These are phyloP conservation scores for Irpex sp. DNA, from an alignment of 1,284 basidiomycete genomes.

Conservation along the genomic window DNA sequence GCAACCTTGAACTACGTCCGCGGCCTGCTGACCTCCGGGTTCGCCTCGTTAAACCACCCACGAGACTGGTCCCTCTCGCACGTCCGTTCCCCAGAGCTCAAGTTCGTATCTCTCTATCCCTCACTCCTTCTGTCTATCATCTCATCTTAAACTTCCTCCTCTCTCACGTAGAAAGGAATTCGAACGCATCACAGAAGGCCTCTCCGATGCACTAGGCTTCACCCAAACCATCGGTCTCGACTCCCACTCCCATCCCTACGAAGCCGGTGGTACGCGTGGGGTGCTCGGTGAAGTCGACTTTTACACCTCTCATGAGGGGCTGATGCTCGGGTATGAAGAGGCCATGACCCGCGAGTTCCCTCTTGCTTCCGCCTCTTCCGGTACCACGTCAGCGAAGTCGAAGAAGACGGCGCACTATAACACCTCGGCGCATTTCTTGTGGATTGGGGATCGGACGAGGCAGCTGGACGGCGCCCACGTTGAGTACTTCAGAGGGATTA, in stretches of 20 bases:
- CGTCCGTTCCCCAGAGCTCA: constrained; percentile 77
- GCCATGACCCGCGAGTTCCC: constrained; percentile 75
- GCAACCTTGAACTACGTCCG: constrained; percentile 93
- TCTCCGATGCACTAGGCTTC: constrained; percentile 92
- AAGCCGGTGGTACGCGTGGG: constrained; percentile 62
- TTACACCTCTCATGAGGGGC: constrained; percentile 92
- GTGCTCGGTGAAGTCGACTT: constrained; percentile 90
- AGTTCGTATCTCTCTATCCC: constrained; percentile 33
- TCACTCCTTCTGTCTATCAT: neutral
- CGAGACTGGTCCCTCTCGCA: constrained; percentile 90
- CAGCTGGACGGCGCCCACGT: constrained; percentile 92
- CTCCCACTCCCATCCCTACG: constrained; percentile 48
- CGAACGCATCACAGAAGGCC: constrained; percentile 75
- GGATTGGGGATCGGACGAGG: constrained; percentile 97
- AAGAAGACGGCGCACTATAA: constrained; percentile 56
- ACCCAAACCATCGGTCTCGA: constrained; percentile 81
- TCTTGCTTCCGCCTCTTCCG: constrained; percentile 11
- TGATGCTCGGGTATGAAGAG: constrained; percentile 92
- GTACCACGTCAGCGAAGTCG: neutral
- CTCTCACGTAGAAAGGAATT: constrained; percentile 61
- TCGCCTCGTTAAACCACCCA: constrained; percentile 88
- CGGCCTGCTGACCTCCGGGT: constrained; percentile 82
- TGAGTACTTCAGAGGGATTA: constrained; percentile 91
- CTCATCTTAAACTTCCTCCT: neutral
- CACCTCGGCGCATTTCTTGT: constrained; percentile 89